Evolutionary conservation across 169 alveolate species (phyloP), one percentile per base, ranked within the genome.

Genomic region (Plasmodium coatneyi): DNA sequence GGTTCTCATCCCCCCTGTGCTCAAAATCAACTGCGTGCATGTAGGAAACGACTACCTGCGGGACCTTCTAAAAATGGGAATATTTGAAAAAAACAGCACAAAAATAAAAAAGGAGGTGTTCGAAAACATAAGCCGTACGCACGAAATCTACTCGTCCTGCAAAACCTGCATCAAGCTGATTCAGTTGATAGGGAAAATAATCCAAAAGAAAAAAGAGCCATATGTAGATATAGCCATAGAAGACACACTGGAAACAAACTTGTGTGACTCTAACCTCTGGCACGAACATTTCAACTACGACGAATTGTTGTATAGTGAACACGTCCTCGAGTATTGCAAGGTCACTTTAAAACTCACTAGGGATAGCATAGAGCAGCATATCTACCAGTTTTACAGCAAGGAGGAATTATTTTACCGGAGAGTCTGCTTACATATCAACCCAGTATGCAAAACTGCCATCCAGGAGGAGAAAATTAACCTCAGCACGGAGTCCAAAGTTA

Each of bases 211-310:
- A 74, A 84, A 46, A 84, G 93, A 84, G 9, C 30, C 32, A 46
- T 84, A 84, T 72, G 66, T 84, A 9, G 93, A 84, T 49, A 84
- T 84, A 30, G 84, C 84, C 22, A 84, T 84, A 71, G 93, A 84
- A n/a, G 93, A 84, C 25, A 32, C 84, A 14, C 41, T 84, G 60
- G 93, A 84, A 84, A 71, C 36, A 3, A 84, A 84, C 34, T 49
- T 84, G 60, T 84, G 93, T 46, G 66, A 71, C 5, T 49, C 84
- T 0, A 25, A 84, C 25, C 79, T 84, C 28, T 84, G 93, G 93
- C 79, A 84, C 39, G 54, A 84, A 34, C n/a, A 72, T 34, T 84
- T 84, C 70, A 74, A 72, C n/a, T 74, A 84, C 66, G 80, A 74
- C 70, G 78, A 72, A 34, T 32, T 84, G 22, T 49, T 84, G 10